Percentiles rank a stretch among this genome's conserved stretches.
Conservation (phyloP, 2,329 filamentous ascomycete genomes). For the Chaetomiaceae sp. region DNA sequence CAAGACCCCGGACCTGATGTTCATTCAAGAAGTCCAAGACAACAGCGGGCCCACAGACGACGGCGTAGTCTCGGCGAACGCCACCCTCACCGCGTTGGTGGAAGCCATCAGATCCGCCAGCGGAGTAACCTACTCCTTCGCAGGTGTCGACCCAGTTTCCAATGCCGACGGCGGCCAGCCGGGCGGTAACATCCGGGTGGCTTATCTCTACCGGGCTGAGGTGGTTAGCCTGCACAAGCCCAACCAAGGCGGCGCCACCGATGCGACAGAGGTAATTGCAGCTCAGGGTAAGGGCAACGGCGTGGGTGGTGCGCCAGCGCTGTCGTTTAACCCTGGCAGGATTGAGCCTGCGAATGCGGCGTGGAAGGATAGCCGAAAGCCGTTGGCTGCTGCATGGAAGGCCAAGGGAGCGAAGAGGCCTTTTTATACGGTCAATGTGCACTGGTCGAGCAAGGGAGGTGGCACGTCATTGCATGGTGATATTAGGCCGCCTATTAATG, state of each 20-base stretch:
- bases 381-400: constrained; percentile 62
- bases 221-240: constrained; percentile 56
- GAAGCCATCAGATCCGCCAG: constrained; percentile 46
- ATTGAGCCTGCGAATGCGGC: constrained; percentile 59
- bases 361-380: constrained; percentile 61
- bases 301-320: constrained; percentile 29
- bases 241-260: constrained; percentile 50
- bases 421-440: constrained; percentile 70
- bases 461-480: constrained; percentile 62
- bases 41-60: constrained; percentile 58
- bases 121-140: constrained; percentile 54
- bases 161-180: constrained; percentile 61
- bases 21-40: constrained; percentile 69
- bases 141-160: constrained; percentile 56
- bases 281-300: constrained; percentile 22
- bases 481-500: constrained; percentile 61
- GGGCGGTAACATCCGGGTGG: constrained; percentile 67
- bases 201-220: constrained; percentile 63
- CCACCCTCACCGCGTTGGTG: constrained; percentile 54
- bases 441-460: constrained; percentile 64
- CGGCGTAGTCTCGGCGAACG: constrained; percentile 51
- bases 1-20: constrained; percentile 59
- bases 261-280: constrained; percentile 54
- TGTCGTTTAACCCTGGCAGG: constrained; percentile 65
- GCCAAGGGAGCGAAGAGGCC: constrained; percentile 46